Base-by-base conservation (phyloP, 257 asterid genomes). In the Schizonepeta tenuifolia region DNA sequence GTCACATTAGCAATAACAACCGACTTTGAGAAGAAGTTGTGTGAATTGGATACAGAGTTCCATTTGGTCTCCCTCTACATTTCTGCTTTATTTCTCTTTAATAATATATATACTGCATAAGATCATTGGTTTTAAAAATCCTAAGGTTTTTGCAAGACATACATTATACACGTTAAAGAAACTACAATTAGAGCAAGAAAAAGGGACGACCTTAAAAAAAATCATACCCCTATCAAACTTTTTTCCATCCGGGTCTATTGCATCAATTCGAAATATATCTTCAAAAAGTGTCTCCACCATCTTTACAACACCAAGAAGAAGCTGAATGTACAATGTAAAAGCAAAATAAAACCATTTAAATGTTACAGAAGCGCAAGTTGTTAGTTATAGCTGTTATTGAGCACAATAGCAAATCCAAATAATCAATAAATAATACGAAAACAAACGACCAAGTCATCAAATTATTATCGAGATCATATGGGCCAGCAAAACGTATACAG, bases 271-370 rank as follows among this genome's bases (percentile, higher is more conserved):
- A 77, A 90, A 93, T 72, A 89, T 93, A 72, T 90, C 97, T 79
- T 89, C 90, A 31, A 93, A 90, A 12, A 88, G 91, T 0, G 96
- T 90, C 70, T 87, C 95, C 81, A 87, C 95, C 98, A 88, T 92
- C 72, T 33, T 82, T 54, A 65, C 47, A 26, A 75, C 74, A 67
- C 67, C 69, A 65, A 57, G 57, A 56, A 36, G 24, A 80, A 71
- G 79, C 82, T 65, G 68, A 49, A 49, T 8, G 22, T 61, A 76
- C 56, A 61, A 57, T 60, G n/a, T 54, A 15, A 21, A 26, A 10
- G 10, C 33, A 67, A 60, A 61, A 70, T 56, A 44, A 38, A n/a
- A 24, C 35, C 38, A 24, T 20, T 40, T 36, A 54, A 17, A 66
- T 55, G 28, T 3, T 65, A 58, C 22, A 28, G 22, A 71, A 71